phyloP scores from a whole-genome alignment of 2,329 filamentous ascomycete genomes.

The Pseudogymnoascus sp. region DNA sequence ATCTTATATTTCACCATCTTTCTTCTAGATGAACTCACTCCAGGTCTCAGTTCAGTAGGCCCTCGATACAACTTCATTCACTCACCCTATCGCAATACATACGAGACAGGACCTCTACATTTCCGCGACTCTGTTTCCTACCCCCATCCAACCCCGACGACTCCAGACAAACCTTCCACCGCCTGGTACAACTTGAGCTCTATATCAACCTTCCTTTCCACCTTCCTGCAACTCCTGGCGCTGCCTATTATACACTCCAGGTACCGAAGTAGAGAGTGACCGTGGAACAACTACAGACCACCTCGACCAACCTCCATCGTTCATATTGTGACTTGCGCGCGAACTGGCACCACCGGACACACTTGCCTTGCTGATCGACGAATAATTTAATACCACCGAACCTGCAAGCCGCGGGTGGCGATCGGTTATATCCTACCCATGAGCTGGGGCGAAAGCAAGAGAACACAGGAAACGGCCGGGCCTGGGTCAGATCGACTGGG shows the following conservation, averaged over 20 bases:
- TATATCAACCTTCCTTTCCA: neutral
- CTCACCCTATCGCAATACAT: neutral
- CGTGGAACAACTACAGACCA: neutral
- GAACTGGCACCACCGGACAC: neutral
- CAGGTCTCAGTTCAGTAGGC: neutral
- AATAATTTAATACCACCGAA: neutral
- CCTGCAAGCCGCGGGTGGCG: neutral
- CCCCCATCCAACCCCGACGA: neutral
- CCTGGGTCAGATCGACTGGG: constrained; percentile 4
- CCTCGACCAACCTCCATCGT: neutral
- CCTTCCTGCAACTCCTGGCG: neutral
- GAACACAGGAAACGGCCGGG: neutral
- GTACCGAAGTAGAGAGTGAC: neutral
- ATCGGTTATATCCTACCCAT: neutral
- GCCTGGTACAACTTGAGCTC: neutral
- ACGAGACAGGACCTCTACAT: neutral
- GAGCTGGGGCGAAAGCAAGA: neutral
- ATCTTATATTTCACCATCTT: neutral
- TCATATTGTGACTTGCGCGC: neutral
- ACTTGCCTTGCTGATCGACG: neutral
- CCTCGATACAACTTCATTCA: neutral
- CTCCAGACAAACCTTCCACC: neutral
- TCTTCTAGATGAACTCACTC: neutral
- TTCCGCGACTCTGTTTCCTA: neutral
- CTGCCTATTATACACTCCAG: neutral